phyloP scores from a whole-genome alignment of 2,329 filamentous ascomycete species.

The Sarocladium brachiariae region DNA sequence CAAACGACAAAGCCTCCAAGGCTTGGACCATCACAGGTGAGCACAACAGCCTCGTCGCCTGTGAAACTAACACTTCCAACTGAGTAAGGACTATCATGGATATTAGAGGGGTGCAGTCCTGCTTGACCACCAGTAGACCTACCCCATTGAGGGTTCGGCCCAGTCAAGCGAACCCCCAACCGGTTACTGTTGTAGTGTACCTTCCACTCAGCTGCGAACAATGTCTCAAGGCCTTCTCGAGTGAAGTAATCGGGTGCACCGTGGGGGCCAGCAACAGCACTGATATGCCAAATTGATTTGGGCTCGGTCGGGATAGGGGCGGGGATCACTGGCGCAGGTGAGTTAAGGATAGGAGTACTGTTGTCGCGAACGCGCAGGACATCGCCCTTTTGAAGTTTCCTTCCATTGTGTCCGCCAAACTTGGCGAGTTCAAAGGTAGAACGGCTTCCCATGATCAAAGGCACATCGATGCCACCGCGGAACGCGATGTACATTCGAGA shows the following conservation, averaged over 20 bases:
- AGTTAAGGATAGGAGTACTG: not conserved
- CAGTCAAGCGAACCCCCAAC: conserved; percentile 30
- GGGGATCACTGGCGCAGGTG: not conserved
- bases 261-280: conserved; percentile 32
- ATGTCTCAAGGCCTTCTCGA: conserved; percentile 18
- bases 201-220: conserved; percentile 29
- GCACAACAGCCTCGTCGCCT: conserved; percentile 32
- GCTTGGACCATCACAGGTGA: conserved; percentile 32
- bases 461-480: conserved; percentile 27
- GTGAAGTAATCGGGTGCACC: conserved; percentile 31
- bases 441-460: conserved; percentile 25
- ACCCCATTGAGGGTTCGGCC: conserved; percentile 31
- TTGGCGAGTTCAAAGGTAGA: conserved; percentile 25
- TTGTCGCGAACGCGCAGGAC: conserved; percentile 18
- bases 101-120: conserved; percentile 35
- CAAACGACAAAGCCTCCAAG: conserved; percentile 35
- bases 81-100: conserved; percentile 32
- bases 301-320: conserved; percentile 19
- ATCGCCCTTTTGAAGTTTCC: conserved; percentile 24
- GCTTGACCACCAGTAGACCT: conserved; percentile 29
- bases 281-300: conserved; percentile 22
- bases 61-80: conserved; percentile 36
- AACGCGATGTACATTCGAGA: conserved; percentile 28
- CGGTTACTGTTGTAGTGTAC: conserved; percentile 35
- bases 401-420: conserved; percentile 27